phyloP scores from a whole-genome alignment of 1,139 yeast species.

The Saccharomyces hybrid region DNA sequence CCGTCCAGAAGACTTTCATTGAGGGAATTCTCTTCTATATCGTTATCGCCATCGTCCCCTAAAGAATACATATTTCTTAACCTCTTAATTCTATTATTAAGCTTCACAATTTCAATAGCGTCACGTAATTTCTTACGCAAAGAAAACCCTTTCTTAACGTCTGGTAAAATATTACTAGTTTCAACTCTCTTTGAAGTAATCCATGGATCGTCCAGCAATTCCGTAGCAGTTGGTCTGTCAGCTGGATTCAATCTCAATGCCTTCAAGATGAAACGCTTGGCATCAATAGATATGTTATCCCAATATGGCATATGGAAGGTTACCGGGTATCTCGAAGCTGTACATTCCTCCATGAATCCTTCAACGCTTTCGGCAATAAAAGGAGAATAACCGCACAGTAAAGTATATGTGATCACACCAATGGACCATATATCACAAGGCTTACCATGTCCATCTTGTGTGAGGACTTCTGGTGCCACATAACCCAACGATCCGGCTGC shows the following conservation, averaged over 20 bases:
- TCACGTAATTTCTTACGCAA: conserved; percentile 80
- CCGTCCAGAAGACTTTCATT: conserved; percentile 3
- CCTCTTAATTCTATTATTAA: conserved; percentile 64
- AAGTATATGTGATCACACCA: conserved; percentile 85
- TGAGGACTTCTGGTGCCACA: conserved; percentile 87
- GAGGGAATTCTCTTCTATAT: conserved; percentile 18
- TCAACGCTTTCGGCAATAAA: conserved; percentile 76
- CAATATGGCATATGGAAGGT: conserved; percentile 84
- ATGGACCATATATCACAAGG: conserved; percentile 92
- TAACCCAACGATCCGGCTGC: conserved; percentile 91
- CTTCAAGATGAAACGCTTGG: conserved; percentile 60
- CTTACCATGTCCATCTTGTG: conserved; percentile 75
- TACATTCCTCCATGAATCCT: conserved; percentile 75
- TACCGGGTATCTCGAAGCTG: conserved; percentile 51
- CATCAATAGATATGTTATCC: conserved; percentile 67
- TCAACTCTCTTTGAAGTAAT: conserved; percentile 42
- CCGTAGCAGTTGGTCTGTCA: conserved; percentile 57
- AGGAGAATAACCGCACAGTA: conserved; percentile 89
- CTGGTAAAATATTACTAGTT: conserved; percentile 63
- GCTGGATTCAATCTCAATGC: conserved; percentile 61
- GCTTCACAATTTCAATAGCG: conserved; percentile 74
- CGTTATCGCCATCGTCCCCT: conserved; percentile 41
- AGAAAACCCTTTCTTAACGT: conserved; percentile 63
- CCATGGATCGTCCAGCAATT: conserved; percentile 67
- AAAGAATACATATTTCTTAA: conserved; percentile 43